Evolutionary conservation across 139 green algal genomes (phyloP).

Genomic region (Coelastrella sp.): DNA sequence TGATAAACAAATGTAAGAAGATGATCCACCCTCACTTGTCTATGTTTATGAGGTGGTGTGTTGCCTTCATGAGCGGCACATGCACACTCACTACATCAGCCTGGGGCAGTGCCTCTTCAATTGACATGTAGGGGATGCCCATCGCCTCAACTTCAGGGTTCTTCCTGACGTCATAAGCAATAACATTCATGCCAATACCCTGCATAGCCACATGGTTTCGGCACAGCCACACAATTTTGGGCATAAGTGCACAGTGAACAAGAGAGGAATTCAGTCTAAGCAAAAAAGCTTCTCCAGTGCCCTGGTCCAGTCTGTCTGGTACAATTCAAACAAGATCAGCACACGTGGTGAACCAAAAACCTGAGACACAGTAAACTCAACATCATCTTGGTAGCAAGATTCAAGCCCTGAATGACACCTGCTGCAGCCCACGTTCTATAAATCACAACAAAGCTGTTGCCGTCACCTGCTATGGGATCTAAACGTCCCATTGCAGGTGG

Average conservation of each 20-base stretch:
- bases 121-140: slow-evolving; percentile 68
- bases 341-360: too few relatives aligned
- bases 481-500: too few relatives aligned
- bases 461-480: too few relatives aligned
- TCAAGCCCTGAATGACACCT: too few relatives aligned
- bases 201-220: not conserved
- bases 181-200: slow-evolving; percentile 75
- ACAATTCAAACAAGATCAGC: too few relatives aligned
- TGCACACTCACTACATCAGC: slow-evolving; percentile 80
- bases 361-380: too few relatives aligned
- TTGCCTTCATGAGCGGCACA: slow-evolving; percentile 77
- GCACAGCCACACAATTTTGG: not conserved
- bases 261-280: not conserved
- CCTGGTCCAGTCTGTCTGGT: too few relatives aligned
- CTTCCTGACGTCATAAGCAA: slow-evolving; percentile 71
- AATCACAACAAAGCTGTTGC: too few relatives aligned
- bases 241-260: not conserved
- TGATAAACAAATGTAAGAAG: too few relatives aligned
- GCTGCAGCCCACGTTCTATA: too few relatives aligned
- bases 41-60: slow-evolving; percentile 81
- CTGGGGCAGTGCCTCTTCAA: slow-evolving; percentile 69
- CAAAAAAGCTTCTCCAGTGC: not conserved
- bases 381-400: too few relatives aligned
- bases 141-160: slow-evolving; percentile 65
- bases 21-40: slow-evolving; percentile 48